Base-by-base conservation (phyloP, 2,329 filamentous ascomycete genomes). In the Sporothrix dimorphospora region DNA sequence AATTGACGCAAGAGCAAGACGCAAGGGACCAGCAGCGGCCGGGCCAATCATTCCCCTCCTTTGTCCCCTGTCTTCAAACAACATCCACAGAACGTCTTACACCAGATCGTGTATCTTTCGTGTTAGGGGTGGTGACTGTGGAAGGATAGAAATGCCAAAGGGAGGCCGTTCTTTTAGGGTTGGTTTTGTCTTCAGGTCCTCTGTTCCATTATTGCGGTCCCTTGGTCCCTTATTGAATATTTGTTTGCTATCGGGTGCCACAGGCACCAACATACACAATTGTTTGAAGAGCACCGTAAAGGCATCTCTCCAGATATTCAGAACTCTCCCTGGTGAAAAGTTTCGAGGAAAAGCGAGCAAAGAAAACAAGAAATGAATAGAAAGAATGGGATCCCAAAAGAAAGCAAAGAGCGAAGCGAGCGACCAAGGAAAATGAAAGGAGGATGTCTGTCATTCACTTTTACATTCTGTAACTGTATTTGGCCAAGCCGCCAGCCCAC, bases 1-100 rank as follows among this genome's bases (percentile, higher is more conserved):
- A 65, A 65, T 45, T 45, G 57, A 24, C n/a, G 34, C 57, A 63
- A 63, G 59, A 27, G 27, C 59, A 65, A 42, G 59, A 65, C 40
- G 59, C 59, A 65, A 45, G 38, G 59, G 59, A 21, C n/a, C 38
- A 27, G 38, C 38, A 65, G 8, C n/a, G 38, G n/a, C 21, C 45
- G 38, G 16, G 38, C 38, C 21, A 65, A 11, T 6, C 5, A n/a
- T 65, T 45, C 34, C 59, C 38, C 59, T 65, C 38, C 57, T 42
- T 24, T 42, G n/a, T 21, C 38, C 24, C n/a, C 38, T 63, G n/a
- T 21, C 30, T n/a, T 21, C 30, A 40, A 61, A 14, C 53, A 12
- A 40, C 16, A 12, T 40, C 27, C 30, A 5, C 38, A n/a, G 55
- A 21, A 6, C 4, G 16, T 40, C 14, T 34, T 11, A n/a, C n/a